Base-by-base conservation (phyloP, 371 early-diverging fungal genomes). In the Parasitella parasitica region DNA sequence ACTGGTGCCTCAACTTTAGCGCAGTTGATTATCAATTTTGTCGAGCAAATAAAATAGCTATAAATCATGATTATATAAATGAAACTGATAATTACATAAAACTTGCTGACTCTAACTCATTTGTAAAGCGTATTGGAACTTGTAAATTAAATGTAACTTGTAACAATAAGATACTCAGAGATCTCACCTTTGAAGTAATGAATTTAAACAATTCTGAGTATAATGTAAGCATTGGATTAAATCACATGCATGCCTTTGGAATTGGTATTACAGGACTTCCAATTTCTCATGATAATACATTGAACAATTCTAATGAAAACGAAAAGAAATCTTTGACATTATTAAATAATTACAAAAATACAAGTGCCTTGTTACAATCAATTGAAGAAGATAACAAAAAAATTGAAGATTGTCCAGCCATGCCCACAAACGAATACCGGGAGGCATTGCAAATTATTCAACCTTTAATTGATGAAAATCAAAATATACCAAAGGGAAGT, bases 401-500 rank as follows among this genome's bases (percentile, higher is more conserved):
- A 5, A 5, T 8, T 30, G 32, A 30, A 30, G 8, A 30, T 30
- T 30, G 5, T 5, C 32, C 32, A 43, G 28, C 57, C 12, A 27
- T 43, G n/a, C 13, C 28, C 6, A 9, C 27, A 8, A n/a, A 6
- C 18, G 57, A 57, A 43, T 32, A 16, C 30, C 26, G 30, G 32
- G 28, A 24, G 18, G 48, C 35, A 0, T 27, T 59, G 37, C 51
- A 49, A 8, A n/a, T 27, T 22, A 59, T 59, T 38, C 26, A 49
- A 22, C 59, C 59, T 9, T 59, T 24, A 3, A 35, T 59, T 26
- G 27, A 38, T 30, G 12, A 9, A 2, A 59, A 59, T 37, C 28
- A 36, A 24, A 16, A 18, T 12, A 61, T 61, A 18, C 49, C 62
- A 5, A 54, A 51, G 26, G 52, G 36, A 16, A 52, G 53, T 15